Conservation (phyloP, 805 yeast genomes). For the Sungouiella blattae region DNA sequence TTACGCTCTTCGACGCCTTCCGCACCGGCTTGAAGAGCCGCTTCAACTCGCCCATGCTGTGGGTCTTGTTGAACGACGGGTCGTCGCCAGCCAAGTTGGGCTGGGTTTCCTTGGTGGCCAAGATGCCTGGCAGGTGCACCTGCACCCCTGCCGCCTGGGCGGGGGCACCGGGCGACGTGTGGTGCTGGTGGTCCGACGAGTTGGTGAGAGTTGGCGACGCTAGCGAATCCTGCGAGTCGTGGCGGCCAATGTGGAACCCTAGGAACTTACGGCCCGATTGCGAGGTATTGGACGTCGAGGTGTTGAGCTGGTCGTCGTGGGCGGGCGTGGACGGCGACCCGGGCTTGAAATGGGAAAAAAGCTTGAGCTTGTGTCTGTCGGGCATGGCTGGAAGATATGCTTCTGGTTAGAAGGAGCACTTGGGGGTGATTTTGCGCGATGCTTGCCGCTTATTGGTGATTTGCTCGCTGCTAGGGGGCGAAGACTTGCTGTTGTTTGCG, state of each 20-base stretch:
- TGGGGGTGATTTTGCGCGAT: too few relatives aligned
- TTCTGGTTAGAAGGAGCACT: too few relatives aligned
- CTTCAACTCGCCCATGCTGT: conserved; percentile 69
- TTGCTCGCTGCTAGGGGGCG: too few relatives aligned
- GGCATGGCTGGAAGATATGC: too few relatives aligned
- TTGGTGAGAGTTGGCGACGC: conserved; percentile 35
- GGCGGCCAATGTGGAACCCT: conserved; percentile 41
- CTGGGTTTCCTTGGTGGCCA: conserved; percentile 7
- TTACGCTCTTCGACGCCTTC: conserved; percentile 21
- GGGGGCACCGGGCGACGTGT: conserved; percentile 5
- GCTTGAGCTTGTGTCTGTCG: conserved; percentile 41
- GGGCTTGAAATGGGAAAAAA: conserved; percentile 37
- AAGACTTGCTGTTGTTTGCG: too few relatives aligned
- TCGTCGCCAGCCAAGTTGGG: conserved; percentile 15
- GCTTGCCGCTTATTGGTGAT: too few relatives aligned
- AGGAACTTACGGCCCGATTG: conserved; percentile 21
- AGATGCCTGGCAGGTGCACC: conserved; percentile 9
- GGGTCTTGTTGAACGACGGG: conserved; percentile 32
- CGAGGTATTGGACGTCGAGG: conserved; percentile 27
- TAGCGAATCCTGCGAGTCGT: conserved; percentile 36
- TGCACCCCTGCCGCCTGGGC: background rate
- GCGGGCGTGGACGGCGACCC: conserved; percentile 16
- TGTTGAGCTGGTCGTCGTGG: conserved; percentile 12
- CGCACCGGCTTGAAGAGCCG: conserved; percentile 64
- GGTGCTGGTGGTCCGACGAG: conserved; percentile 23